Evolutionary conservation across 1,139 yeast genomes (phyloP).

Genomic region (Lodderomyces orthopsilosis): DNA sequence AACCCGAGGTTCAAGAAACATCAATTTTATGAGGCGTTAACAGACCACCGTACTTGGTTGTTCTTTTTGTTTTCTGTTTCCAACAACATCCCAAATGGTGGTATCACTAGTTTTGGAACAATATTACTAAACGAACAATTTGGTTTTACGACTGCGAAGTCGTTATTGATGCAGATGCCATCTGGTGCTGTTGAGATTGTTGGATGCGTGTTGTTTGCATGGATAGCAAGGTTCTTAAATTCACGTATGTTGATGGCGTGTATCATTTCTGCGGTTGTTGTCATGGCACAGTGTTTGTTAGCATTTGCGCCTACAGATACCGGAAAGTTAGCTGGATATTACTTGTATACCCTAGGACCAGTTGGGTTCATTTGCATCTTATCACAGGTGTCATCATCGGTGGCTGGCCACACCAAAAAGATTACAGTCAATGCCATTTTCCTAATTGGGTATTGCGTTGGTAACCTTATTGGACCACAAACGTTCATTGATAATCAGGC

Average conservation of each 20-base stretch:
- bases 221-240: conserved; percentile 22
- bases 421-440: conserved; percentile 56
- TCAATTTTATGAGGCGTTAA: conserved; percentile 55
- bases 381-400: conserved; percentile 53
- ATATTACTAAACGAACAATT: conserved; percentile 44
- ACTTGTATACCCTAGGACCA: conserved; percentile 24
- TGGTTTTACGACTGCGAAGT: conserved; percentile 32
- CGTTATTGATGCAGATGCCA: conserved; percentile 35
- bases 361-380: conserved; percentile 48
- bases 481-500: conserved; percentile 53
- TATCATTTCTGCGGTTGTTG: conserved; percentile 32
- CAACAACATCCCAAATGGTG: conserved; percentile 36
- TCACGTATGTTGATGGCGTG: conserved; percentile 44
- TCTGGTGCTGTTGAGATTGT: conserved; percentile 38
- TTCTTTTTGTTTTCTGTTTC: conserved; percentile 30
- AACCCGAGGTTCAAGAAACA: conserved; percentile 49
- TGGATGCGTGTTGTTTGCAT: conserved; percentile 41
- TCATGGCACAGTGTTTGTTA: conserved; percentile 44
- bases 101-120: conserved; percentile 39
- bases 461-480: conserved; percentile 73
- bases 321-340: conserved; percentile 44
- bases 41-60: conserved; percentile 43
- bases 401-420: conserved; percentile 72
- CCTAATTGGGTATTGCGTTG: conserved; percentile 62
- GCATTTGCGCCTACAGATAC: conserved; percentile 40